Percentiles rank a stretch among this genome's conserved stretches.
These are phyloP conservation scores for Clausena lansium DNA, from an alignment of 345 rosid species.

Conservation along the genomic window DNA sequence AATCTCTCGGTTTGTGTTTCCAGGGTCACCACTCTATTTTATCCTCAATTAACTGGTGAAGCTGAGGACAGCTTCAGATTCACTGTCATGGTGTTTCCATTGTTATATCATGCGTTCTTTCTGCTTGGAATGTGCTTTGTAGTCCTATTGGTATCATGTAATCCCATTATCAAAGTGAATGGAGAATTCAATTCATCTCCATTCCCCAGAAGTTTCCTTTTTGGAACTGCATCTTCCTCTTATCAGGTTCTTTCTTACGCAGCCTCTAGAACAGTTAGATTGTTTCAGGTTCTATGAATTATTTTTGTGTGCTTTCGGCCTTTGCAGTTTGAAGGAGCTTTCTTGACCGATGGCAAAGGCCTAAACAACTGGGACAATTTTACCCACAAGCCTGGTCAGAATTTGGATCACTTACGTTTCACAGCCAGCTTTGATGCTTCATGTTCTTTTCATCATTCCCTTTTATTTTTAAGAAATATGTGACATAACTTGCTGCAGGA, in stretches of 20 bases:
- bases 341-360: conserved; percentile 52
- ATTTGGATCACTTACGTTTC: background rate
- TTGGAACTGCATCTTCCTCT: conserved; percentile 80
- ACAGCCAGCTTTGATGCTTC: background rate
- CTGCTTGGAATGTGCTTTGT: conserved; percentile 10
- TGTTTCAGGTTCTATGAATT: background rate
- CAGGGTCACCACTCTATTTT: background rate
- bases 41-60: background rate
- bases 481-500: conserved; percentile 27
- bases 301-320: background rate
- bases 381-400: conserved; percentile 39
- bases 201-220: conserved; percentile 55
- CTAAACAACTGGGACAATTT: conserved; percentile 54
- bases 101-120: conserved; percentile 7
- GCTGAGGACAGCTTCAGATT: background rate
- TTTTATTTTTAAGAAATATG: background rate
- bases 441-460: background rate
- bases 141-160: conserved; percentile 17
- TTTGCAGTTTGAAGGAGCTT: conserved; percentile 54
- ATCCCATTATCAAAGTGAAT: conserved; percentile 6
- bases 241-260: conserved; percentile 51
- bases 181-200: conserved; percentile 11
- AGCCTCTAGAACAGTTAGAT: background rate
- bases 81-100: conserved; percentile 21
- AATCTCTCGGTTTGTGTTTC: background rate